Conservation (phyloP, 2,329 filamentous ascomycete genomes). For the Sporothrix humicola region DNA sequence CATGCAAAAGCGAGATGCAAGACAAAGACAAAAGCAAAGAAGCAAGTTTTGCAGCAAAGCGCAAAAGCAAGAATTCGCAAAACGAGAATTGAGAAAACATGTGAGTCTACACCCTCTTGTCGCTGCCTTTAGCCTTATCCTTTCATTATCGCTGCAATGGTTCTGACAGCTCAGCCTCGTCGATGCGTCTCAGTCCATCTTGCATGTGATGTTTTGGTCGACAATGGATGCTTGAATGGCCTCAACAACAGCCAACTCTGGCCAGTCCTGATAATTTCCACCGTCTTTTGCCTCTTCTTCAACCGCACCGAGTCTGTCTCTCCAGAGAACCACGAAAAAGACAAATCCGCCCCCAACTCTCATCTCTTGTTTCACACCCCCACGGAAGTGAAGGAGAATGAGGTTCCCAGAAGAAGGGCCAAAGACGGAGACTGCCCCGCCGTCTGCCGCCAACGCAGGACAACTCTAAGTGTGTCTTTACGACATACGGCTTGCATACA, state of each 20-base stretch:
- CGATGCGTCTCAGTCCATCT: background rate
- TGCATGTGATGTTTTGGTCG: background rate
- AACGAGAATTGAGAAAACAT: background rate
- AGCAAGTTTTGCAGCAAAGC: no score
- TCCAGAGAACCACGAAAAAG: no score
- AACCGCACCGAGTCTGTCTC: background rate
- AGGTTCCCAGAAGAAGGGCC: background rate
- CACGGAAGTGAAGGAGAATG: background rate
- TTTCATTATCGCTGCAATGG: background rate
- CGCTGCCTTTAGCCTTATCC: background rate
- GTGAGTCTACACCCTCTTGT: background rate
- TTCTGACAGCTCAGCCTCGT: constrained; percentile 9
- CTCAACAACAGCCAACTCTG: background rate
- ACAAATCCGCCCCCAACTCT: background rate
- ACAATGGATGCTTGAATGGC: background rate
- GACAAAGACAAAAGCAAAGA: background rate
- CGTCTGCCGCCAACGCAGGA: constrained; percentile 1
- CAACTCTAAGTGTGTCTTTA: background rate
- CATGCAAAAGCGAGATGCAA: background rate
- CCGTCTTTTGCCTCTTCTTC: background rate
- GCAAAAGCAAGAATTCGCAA: background rate
- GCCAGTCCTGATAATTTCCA: background rate
- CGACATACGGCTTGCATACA: no score
- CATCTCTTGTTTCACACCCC: constrained; percentile 21
- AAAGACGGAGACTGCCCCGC: constrained; percentile 12